Evolutionary conservation across 2,329 filamentous ascomycete species (phyloP).

Genomic region (Alternaria postmessia): DNA sequence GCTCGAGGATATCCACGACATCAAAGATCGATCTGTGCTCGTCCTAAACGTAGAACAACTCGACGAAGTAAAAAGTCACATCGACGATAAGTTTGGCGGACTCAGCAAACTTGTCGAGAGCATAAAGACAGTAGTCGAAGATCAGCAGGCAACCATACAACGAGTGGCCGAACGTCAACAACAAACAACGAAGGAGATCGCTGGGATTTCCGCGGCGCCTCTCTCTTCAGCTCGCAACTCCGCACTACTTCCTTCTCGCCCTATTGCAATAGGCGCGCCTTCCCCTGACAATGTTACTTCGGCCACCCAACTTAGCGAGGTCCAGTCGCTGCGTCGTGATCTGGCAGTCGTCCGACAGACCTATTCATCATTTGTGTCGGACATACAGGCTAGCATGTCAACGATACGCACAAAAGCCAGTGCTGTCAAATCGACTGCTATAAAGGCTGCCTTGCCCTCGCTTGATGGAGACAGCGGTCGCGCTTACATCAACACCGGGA

Average conservation of each 20-base stretch:
- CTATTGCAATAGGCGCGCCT: conserved; percentile 30
- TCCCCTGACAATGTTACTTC: conserved; percentile 48
- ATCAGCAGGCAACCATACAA: conserved; percentile 82
- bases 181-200: conserved; percentile 87
- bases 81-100: conserved; percentile 87
- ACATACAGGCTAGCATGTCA: conserved; percentile 88
- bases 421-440: conserved; percentile 78
- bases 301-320: conserved; percentile 73
- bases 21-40: conserved; percentile 94
- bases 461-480: conserved; percentile 82
- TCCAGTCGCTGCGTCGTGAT: conserved; percentile 84
- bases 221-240: conserved; percentile 48
- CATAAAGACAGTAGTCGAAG: conserved; percentile 82
- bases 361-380: conserved; percentile 88
- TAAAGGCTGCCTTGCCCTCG: conserved; percentile 73
- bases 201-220: conserved; percentile 65
- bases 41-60: conserved; percentile 91
- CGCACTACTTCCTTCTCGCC: conserved; percentile 42
- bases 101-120: conserved; percentile 85
- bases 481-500: conserved; percentile 82
- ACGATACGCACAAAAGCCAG: conserved; percentile 81
- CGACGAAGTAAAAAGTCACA: conserved; percentile 95
- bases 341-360: conserved; percentile 92
- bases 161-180: conserved; percentile 90
- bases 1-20: conserved; percentile 88